A percentile compares a stretch with the other conserved stretches of the same genome.
Evolutionary conservation across 768 basidiomycete genomes (phyloP).

Genomic region (Amanita phalloides): DNA sequence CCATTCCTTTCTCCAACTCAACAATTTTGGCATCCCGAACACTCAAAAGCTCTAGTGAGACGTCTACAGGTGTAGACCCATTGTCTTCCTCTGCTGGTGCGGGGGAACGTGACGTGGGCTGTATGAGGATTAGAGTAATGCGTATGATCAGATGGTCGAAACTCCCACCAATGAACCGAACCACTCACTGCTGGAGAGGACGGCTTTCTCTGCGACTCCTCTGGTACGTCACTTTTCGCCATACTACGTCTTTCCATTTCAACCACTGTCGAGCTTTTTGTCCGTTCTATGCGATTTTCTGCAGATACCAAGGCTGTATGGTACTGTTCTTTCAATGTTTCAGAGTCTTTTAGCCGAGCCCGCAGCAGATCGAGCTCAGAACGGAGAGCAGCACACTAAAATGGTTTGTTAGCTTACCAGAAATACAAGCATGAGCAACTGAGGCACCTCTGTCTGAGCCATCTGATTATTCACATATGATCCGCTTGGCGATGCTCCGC

Average conservation of each 20-base stretch:
- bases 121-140: slow-evolving; percentile 30
- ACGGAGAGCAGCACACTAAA: slow-evolving; percentile 45
- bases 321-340: slow-evolving; percentile 36
- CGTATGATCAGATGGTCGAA: slow-evolving; percentile 31
- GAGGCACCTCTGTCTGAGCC: slow-evolving; percentile 46
- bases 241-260: slow-evolving; percentile 30
- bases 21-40: slow-evolving; percentile 33
- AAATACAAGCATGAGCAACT: neutral
- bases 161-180: slow-evolving; percentile 58
- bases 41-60: slow-evolving; percentile 31
- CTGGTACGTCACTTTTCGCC: slow-evolving; percentile 25
- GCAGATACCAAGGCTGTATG: slow-evolving; percentile 40
- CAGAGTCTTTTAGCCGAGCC: slow-evolving; percentile 36
- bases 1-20: slow-evolving; percentile 35
- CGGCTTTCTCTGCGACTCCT: slow-evolving; percentile 39
- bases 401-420: slow-evolving; percentile 8
- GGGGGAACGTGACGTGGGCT: slow-evolving; percentile 28
- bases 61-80: slow-evolving; percentile 23
- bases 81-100: slow-evolving; percentile 27
- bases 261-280: slow-evolving; percentile 41
- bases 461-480: slow-evolving; percentile 37
- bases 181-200: slow-evolving; percentile 69
- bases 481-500: slow-evolving; percentile 26
- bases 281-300: slow-evolving; percentile 54
- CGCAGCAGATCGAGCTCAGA: slow-evolving; percentile 46